A percentile compares a stretch with the other conserved stretches of the same genome.
phyloP scores from a whole-genome alignment of 2,329 filamentous ascomycete genomes.

The Botrytis fragariae region DNA sequence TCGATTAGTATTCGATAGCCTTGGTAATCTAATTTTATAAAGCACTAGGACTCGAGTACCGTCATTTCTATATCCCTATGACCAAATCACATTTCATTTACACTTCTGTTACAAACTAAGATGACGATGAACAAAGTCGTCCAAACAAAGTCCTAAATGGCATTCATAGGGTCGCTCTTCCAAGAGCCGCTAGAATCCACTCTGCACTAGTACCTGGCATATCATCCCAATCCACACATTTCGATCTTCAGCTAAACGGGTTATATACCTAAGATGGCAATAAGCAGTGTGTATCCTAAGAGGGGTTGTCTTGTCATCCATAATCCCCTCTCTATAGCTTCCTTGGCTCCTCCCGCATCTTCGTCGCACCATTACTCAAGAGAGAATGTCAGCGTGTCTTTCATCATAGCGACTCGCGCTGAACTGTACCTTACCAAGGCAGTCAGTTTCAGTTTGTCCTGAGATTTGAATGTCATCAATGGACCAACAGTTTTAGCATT shows the following conservation, averaged over 20 bases:
- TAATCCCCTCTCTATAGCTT: background rate
- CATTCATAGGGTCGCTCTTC: background rate
- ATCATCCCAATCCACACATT: background rate
- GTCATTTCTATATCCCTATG: background rate
- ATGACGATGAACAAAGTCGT: background rate
- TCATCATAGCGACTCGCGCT: background rate
- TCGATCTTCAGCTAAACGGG: background rate
- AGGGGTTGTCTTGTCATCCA: background rate
- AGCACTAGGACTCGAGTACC: background rate
- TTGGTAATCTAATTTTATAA: background rate
- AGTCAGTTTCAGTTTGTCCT: background rate
- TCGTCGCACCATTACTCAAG: background rate
- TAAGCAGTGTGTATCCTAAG: background rate
- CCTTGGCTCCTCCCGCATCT: background rate
- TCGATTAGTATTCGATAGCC: background rate
- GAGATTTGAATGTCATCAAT: background rate
- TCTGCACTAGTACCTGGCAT: background rate
- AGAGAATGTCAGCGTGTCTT: background rate
- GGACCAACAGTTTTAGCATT: background rate
- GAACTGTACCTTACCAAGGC: background rate
- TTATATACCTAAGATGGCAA: background rate
- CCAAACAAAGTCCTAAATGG: background rate
- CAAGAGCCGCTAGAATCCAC: background rate
- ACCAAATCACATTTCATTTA: background rate
- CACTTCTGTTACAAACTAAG: background rate